Evolutionary conservation across 1,284 basidiomycete species (phyloP).

Genomic region (Apiotrichum sp.): DNA sequence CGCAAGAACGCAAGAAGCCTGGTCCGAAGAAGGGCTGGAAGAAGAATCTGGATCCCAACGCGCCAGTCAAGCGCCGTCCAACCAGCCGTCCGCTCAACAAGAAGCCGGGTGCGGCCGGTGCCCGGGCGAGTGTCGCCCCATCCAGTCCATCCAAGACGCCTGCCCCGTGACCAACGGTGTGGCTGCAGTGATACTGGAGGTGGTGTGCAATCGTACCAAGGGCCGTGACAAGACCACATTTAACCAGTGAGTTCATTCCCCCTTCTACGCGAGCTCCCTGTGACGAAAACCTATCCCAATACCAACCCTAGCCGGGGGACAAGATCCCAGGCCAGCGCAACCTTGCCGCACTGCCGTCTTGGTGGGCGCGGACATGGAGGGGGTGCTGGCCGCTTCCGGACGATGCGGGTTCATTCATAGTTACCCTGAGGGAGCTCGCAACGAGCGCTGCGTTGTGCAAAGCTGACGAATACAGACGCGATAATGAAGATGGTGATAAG

Average conservation of each 20-base stretch:
- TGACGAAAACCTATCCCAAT: constrained; percentile 23
- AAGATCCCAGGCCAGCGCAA: constrained; percentile 12
- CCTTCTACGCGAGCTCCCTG: not conserved
- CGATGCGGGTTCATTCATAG: constrained; percentile 43
- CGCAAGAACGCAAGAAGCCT: constrained; percentile 34
- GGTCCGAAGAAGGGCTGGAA: constrained; percentile 44
- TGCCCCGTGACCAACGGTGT: not conserved
- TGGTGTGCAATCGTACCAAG: not conserved
- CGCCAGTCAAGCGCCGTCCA: constrained; percentile 10
- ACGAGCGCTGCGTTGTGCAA: not conserved
- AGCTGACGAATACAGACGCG: not conserved
- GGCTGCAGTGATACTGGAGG: not conserved
- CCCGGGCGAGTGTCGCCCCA: constrained; percentile 1
- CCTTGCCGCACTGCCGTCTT: constrained; percentile 27
- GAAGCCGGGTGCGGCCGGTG: constrained; percentile 3
- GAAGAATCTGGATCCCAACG: constrained; percentile 21
- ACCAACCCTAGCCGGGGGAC: constrained; percentile 21
- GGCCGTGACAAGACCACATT: not conserved
- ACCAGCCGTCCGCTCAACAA: constrained; percentile 4
- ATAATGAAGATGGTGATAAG: too few relatives aligned
- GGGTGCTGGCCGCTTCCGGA: constrained; percentile 29
- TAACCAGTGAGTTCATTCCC: not conserved
- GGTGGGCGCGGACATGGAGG: constrained; percentile 20
- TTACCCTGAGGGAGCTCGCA: constrained; percentile 42
- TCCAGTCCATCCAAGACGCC: constrained; percentile 10